Base-by-base conservation (phyloP, 805 yeast genomes). In the Vanderwaltozyma verrucispora region DNA sequence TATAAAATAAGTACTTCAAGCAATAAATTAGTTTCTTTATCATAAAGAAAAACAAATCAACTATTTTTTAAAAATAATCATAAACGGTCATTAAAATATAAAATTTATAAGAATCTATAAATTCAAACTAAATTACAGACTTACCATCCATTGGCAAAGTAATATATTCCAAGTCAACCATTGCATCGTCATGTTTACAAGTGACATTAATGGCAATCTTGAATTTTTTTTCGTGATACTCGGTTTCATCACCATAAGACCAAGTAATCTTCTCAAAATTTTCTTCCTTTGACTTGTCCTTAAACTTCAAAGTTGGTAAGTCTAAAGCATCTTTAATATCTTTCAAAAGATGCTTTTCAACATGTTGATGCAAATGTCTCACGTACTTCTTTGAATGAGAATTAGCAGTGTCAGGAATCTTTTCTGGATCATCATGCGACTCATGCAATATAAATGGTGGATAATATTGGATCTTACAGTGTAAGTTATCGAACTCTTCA, bases 381-480 rank as follows among this genome's bases (percentile, higher is more conserved):
- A 74, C 76, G 53, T 79, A 81, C 60, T 80, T 80, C 51, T 75
- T 74, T 43, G 78, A 75, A 54, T 80, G 75, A 39, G 80, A 76
- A 59, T 80, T 81, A 67, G 74, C 77, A 32, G 82, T 74, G 28
- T 81, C 80, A 56, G 80, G 79, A 43, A 81, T 72, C 54, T 77
- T 80, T 33, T 81, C 87, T 41, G 76, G 75, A 52, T 80, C 77
- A 38, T 77, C 75, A 47, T 77, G 85, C 41, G 78, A 71, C 40
- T 74, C 80, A 47, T 72, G 72, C 58, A 79, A 47, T 33, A 81
- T 72, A 52, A 81, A 81, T 35, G 89, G 89, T 17, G 92, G 92
- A 50, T 74, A 67, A 58, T 82, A 82, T 33, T 66, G 67, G 40
- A 80, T 63, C 44, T 73, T 77, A 32, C 83, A 82, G 52, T 79